Evolutionary conservation across 805 yeast species (phyloP).

Genomic region (Zygoascus biomembranicola): DNA sequence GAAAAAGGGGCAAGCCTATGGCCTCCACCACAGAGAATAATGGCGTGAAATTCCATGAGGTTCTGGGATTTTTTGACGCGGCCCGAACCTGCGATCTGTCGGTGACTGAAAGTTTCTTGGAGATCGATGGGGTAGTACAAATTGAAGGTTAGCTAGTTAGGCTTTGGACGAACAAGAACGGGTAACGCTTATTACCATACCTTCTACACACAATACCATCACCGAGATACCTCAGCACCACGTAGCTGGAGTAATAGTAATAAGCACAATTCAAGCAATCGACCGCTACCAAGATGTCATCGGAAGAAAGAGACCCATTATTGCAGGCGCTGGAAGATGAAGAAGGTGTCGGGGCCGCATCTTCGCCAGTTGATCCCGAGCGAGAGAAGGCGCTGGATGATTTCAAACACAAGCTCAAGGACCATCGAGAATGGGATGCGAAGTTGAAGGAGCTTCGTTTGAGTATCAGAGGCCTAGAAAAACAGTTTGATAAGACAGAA

Average conservation of each 20-base stretch:
- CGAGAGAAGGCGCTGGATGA: constrained; percentile 69
- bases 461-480: constrained; percentile 75
- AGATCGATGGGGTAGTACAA: too few relatives aligned
- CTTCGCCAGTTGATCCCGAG: constrained; percentile 49
- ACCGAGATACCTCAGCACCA: too few relatives aligned
- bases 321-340: constrained; percentile 26
- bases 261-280: too few relatives aligned
- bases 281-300: not conserved
- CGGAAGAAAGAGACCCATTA: constrained; percentile 24
- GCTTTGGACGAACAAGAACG: too few relatives aligned
- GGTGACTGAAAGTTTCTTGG: too few relatives aligned
- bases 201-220: too few relatives aligned
- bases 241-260: too few relatives aligned
- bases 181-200: too few relatives aligned
- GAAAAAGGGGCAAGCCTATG: constrained; percentile 59
- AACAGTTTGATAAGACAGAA: constrained; percentile 85
- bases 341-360: constrained; percentile 20
- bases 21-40: constrained; percentile 85
- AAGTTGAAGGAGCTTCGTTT: constrained; percentile 76
- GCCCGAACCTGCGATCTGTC: too few relatives aligned
- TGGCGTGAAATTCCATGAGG: constrained; percentile 87
- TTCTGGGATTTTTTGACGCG: not conserved
- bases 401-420: constrained; percentile 77
- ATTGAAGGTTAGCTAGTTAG: too few relatives aligned
- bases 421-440: constrained; percentile 93